Evolutionary conservation across 139 green algal genomes (phyloP).

Genomic region (Closterium sp.): DNA sequence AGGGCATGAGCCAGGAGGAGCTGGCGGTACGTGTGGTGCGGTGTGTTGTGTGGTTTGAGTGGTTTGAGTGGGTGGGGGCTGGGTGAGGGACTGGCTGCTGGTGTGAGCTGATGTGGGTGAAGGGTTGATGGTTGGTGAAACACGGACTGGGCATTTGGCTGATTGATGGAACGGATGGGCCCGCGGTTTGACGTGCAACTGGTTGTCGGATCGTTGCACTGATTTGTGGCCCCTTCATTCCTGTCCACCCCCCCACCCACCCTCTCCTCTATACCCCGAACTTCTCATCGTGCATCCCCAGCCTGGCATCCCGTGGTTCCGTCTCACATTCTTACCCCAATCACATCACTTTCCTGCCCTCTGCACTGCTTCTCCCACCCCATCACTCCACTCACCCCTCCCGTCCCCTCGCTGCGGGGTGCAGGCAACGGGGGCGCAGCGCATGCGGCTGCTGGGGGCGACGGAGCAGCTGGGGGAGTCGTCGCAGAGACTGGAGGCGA

Average conservation of each 20-base stretch:
- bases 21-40: not conserved
- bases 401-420: not conserved
- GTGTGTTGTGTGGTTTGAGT: too few species aligned
- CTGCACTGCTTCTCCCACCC: not conserved
- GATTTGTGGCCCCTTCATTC: not conserved
- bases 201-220: not conserved
- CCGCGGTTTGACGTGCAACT: not conserved
- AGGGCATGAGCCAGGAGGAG: not conserved
- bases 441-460: conserved; percentile 36
- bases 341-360: not conserved
- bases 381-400: not conserved
- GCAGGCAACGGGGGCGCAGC: not conserved
- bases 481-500: conserved; percentile 47
- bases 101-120: not conserved
- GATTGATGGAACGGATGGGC: not conserved
- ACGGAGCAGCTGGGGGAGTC: conserved; percentile 45
- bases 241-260: not conserved
- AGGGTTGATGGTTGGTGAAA: not conserved
- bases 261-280: not conserved
- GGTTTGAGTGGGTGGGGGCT: not conserved
- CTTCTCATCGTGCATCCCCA: not conserved
- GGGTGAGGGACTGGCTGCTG: not conserved
- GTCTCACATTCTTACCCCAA: not conserved
- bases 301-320: not conserved
- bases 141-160: not conserved